Base-by-base conservation (phyloP, 225 moss, liverwort and hornwort species). In the Thuidium tamariscinum region DNA sequence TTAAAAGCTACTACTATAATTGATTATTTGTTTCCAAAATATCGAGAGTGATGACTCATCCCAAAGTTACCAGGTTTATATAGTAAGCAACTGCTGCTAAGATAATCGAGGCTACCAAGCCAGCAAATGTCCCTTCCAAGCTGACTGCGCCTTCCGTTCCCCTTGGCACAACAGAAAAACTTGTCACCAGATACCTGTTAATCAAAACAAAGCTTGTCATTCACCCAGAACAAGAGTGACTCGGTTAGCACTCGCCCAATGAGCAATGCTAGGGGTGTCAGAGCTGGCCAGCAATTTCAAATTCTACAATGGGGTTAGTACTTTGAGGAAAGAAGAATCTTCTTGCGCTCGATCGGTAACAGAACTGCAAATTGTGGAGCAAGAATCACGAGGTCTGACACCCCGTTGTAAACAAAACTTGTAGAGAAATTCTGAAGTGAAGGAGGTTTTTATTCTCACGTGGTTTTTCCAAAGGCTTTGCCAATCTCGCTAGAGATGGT, bases 401-500 rank as follows among this genome's bases (percentile, higher is more conserved):
- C 11, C 22, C 57, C 34, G 17, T 44, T 71, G 34, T 12, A 16
- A 73, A 48, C 22, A 74, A 46, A 25, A 80, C 32, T 74, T 48
- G 44, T 37, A 7, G 30, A 57, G 26, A 37, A 16, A 41, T 49
- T 75, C 30, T 55, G 11, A 80, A 83, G 54, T 54, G 63, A 51
- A 76, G 36, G 52, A 77, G 59, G 59, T 9, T 65, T 48, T 32
- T n/a, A 22, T 66, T 77, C 64, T 91, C 90, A 98, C 98, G 98
- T 98, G 29, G 95, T 98, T 89, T 98, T 91, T 51, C 98, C 97
- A 60, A 92, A 98, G 9, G 94, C 97, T 92, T 98, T 98, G 64
- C 98, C 98, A 73, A 98, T 96, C 91, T 98, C 98, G 86, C 98
- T 98, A 72, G 98, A 96, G 82, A 96, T 95, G 16, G 97, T 98